Evolutionary conservation across 208 protist genomes (phyloP), one percentile per base, ranked within the genome.

Genomic region (Herpetomonas tarakana): DNA sequence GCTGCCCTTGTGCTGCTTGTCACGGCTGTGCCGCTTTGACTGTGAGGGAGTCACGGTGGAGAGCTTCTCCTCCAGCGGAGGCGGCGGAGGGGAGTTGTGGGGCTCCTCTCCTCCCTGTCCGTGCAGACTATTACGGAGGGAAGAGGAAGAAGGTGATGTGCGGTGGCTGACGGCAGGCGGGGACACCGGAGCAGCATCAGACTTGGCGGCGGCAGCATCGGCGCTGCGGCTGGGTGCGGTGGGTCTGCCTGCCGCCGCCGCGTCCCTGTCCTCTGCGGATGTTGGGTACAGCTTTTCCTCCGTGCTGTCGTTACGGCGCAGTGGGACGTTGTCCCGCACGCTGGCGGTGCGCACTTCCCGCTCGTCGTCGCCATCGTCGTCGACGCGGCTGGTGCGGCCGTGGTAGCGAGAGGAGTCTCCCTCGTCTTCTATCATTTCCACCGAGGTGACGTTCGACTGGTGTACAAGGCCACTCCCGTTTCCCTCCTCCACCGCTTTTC

Each of bases 341-440:
- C 35, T 41, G 6, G 9, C 35, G 9, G 35, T 41, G 35, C 35
- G 35, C 9, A 41, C 14, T 41, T 41, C 35, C 9, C 35, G 35
- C 35, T 41, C 35, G 35, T 41, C 35, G 9, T 41, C 35, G 6
- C 14, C 35, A 14, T 41, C 35, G 6, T 41, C 35, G 35, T 41
- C 35, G 35, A 41, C 35, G 6, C 35, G 35, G 35, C 14, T 41
- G 9, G 35, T 18, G 35, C 14, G 35, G 6, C 35, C 35, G 9
- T 14, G 35, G 14, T 41, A 41, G 35, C 35, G 9, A 41, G 35
- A 41, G 35, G 9, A 14, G 35, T 41, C 24, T 7, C 24, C 46
- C 21, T 52, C 46, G 46, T 18, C 9, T 26, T 52, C 46, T 6
- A 52, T 19, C 46, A 52, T 19, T 26, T 52, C 46, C 46, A 52